A percentile compares a stretch with the other conserved stretches of the same genome.
These are phyloP conservation scores for Amphibolis antarctica DNA, from an alignment of 106 monocot genomes.

Conservation along the genomic window DNA sequence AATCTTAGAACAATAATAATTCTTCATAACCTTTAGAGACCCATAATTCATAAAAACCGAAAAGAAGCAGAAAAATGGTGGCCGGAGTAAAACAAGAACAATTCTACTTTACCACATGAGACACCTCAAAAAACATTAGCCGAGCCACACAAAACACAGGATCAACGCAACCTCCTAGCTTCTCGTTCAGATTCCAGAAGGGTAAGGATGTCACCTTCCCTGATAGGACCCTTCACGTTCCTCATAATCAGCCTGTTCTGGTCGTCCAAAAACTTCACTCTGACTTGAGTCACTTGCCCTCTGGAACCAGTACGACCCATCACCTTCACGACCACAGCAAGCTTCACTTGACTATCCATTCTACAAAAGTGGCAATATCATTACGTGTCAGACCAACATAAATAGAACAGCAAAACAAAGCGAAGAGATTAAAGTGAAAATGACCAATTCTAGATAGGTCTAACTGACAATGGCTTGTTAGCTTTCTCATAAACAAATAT, in stretches of 20 bases:
- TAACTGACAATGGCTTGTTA: too few species aligned
- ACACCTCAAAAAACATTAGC: too few species aligned
- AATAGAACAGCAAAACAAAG: too few species aligned
- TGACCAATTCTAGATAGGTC: too few species aligned
- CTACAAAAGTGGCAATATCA: not conserved
- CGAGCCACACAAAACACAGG: not conserved
- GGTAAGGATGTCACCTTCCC: conserved; percentile 23
- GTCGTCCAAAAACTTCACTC: conserved; percentile 22
- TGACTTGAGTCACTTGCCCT: conserved; percentile 23
- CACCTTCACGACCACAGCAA: conserved; percentile 19
- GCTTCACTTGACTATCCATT: conserved; percentile 24
- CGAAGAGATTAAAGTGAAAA: too few species aligned
- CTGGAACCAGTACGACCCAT: conserved; percentile 21
- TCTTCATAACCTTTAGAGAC: too few species aligned
- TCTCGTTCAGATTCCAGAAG: conserved; percentile 20
- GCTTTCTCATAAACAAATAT: too few species aligned
- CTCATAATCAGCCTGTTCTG: conserved; percentile 23
- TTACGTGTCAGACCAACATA: not conserved
- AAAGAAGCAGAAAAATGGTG: too few species aligned
- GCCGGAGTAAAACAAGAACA: too few species aligned
- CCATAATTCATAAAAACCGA: too few species aligned
- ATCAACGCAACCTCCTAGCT: conserved; percentile 18
- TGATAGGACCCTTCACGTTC: conserved; percentile 17
- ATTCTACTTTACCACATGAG: too few species aligned
- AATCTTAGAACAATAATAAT: too few species aligned